phyloP scores from a whole-genome alignment of 2,329 filamentous ascomycete genomes.

The Ascochyta koolunga region DNA sequence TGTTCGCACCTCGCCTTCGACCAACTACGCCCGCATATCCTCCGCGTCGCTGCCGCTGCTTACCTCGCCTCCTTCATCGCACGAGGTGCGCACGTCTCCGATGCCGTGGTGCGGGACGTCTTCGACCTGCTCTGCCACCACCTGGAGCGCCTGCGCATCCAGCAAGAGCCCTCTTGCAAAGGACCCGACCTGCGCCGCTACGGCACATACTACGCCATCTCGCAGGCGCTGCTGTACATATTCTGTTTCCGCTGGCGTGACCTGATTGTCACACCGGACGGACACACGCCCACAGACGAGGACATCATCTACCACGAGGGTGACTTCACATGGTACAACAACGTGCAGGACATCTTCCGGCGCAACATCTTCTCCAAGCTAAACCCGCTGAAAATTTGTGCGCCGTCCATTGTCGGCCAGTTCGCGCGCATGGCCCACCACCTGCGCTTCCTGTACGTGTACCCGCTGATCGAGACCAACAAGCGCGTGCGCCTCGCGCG shows the following conservation, averaged over 20 bases:
- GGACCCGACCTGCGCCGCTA: slow-evolving; percentile 87
- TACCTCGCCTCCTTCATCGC: slow-evolving; percentile 96
- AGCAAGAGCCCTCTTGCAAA: slow-evolving; percentile 75
- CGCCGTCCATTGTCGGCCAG: slow-evolving; percentile 85
- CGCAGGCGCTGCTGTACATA: slow-evolving; percentile 91
- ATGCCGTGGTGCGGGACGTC: slow-evolving; percentile 78
- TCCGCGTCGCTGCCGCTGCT: slow-evolving; percentile 84
- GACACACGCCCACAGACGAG: slow-evolving; percentile 48
- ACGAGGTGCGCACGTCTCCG: slow-evolving; percentile 80
- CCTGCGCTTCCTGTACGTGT: slow-evolving; percentile 87
- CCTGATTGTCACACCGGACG: slow-evolving; percentile 67
- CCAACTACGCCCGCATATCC: slow-evolving; percentile 65
- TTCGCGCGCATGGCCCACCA: slow-evolving; percentile 89
- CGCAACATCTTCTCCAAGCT: slow-evolving; percentile 84
- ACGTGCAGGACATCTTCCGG: slow-evolving; percentile 74
- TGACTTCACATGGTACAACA: slow-evolving; percentile 78
- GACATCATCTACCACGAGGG: slow-evolving; percentile 68
- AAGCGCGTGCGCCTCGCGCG: slow-evolving; percentile 84
- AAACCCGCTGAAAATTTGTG: slow-evolving; percentile 95
- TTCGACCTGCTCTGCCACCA: slow-evolving; percentile 80
- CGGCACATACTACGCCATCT: slow-evolving; percentile 81
- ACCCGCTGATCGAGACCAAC: slow-evolving; percentile 86
- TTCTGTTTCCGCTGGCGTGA: slow-evolving; percentile 99
- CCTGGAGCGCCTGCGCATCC: slow-evolving; percentile 74
- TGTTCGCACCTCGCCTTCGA: slow-evolving; percentile 76